These are phyloP conservation scores for Parasitella parasitica DNA, from an alignment of 371 early-diverging fungal genomes.

Conservation along the genomic window DNA sequence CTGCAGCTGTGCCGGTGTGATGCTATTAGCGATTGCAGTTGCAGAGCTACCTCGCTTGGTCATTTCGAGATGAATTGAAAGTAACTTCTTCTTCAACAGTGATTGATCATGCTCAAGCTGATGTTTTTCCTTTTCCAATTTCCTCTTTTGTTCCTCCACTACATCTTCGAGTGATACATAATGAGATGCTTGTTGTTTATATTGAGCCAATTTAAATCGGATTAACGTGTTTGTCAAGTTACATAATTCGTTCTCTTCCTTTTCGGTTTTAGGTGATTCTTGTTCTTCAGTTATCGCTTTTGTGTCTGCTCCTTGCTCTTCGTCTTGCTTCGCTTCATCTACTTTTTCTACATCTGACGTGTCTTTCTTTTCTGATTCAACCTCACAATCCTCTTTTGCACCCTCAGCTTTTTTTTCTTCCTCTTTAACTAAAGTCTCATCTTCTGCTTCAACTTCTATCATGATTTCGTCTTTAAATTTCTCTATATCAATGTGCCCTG, in stretches of 20 bases:
- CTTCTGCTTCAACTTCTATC: constrained; percentile 6
- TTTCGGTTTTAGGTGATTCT: not conserved
- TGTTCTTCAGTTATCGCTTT: not conserved
- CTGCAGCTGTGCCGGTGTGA: constrained; percentile 46
- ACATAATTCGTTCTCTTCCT: constrained; percentile 16
- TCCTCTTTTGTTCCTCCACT: constrained; percentile 57
- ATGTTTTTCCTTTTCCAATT: constrained; percentile 64
- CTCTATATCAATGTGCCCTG: constrained; percentile 49
- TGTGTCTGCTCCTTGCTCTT: not conserved
- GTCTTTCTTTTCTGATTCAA: not conserved
- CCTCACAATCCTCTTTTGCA: not conserved
- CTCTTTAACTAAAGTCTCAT: not conserved
- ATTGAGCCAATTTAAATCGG: constrained; percentile 74
- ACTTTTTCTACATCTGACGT: not conserved
- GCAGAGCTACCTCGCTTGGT: constrained; percentile 24
- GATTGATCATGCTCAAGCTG: constrained; percentile 84
- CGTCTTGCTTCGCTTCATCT: constrained; percentile 1
- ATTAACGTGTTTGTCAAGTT: constrained; percentile 67
- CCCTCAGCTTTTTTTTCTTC: not conserved
- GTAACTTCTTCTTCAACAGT: constrained; percentile 49
- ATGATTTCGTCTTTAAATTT: not conserved
- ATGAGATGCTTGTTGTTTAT: constrained; percentile 77
- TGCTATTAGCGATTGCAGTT: constrained; percentile 29
- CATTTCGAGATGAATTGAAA: constrained; percentile 50
- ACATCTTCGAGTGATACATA: constrained; percentile 84